Conservation (phyloP, 208 protist species). For the Crithidia brevicula region DNA sequence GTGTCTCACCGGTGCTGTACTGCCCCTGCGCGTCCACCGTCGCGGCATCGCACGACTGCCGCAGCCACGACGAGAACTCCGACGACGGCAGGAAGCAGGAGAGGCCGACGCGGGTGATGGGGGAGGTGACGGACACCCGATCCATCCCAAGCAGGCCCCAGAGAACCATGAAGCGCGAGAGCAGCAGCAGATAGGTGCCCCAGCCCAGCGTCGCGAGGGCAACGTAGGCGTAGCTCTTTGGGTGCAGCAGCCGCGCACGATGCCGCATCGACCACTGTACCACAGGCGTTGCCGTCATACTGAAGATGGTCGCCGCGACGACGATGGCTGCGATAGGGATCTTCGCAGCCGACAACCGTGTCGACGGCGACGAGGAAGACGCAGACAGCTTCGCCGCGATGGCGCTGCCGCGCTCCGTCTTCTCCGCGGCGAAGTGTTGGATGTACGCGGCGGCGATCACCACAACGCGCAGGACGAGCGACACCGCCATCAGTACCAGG, state of each 20-base stretch:
- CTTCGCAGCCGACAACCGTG: constrained; percentile 1
- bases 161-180: constrained; percentile 39
- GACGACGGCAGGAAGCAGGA: constrained; percentile 29
- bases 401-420: background rate
- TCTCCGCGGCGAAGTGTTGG: background rate
- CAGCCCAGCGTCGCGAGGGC: constrained; percentile 71
- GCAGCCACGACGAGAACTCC: constrained; percentile 6
- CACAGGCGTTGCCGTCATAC: constrained; percentile 46
- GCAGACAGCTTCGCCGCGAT: background rate
- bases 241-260: constrained; percentile 46
- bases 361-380: background rate
- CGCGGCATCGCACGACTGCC: constrained; percentile 1
- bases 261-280: constrained; percentile 68
- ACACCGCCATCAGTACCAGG: constrained; percentile 49
- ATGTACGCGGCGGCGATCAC: constrained; percentile 20
- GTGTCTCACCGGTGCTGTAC: constrained; percentile 1
- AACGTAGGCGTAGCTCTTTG: constrained; percentile 55
- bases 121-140: constrained; percentile 15
- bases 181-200: constrained; percentile 46
- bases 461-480: constrained; percentile 59
- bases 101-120: constrained; percentile 20
- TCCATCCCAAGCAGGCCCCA: constrained; percentile 27
- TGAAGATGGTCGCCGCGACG: constrained; percentile 42
- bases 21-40: constrained; percentile 7
- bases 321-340: constrained; percentile 32